Percentiles rank a stretch among this genome's conserved stretches.
Conservation (phyloP, 257 asterid genomes). For the Orobanche coerulescens region DNA sequence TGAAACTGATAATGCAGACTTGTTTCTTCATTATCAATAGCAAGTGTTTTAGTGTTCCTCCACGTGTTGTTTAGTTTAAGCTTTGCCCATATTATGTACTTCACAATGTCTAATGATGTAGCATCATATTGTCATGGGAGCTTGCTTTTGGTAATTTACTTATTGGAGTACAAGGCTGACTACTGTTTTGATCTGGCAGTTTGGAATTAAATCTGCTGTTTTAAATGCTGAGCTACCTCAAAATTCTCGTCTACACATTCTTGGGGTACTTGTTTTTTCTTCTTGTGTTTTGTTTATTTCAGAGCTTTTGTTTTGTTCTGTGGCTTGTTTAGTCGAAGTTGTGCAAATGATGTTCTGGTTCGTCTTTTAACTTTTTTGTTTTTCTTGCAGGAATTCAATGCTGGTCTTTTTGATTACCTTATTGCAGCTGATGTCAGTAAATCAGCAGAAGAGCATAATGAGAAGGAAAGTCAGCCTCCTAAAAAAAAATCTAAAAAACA, state of each 20-base stretch:
- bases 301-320: not conserved
- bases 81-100: not conserved
- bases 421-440: constrained; percentile 72
- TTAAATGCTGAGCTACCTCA: constrained; percentile 95
- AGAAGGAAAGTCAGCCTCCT: constrained; percentile 33
- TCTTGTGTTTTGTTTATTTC: constrained; percentile 18
- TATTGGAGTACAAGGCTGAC: constrained; percentile 19
- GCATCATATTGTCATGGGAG: not conserved
- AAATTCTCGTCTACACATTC: constrained; percentile 91
- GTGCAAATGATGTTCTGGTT: constrained; percentile 6
- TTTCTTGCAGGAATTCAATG: constrained; percentile 69
- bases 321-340: not conserved
- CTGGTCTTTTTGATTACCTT: constrained; percentile 89
- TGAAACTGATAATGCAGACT: constrained; percentile 9
- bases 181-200: constrained; percentile 41
- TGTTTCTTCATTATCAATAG: not conserved
- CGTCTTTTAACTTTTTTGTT: constrained; percentile 11
- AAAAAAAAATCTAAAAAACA: constrained; percentile 48
- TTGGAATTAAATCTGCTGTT: constrained; percentile 86
- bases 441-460: constrained; percentile 40
- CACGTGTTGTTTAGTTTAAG: not conserved
- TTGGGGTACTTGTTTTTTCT: constrained; percentile 47
- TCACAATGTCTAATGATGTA: not conserved
- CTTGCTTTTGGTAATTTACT: not conserved
- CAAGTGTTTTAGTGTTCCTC: not conserved